Evolutionary conservation across 768 basidiomycete genomes (phyloP).

Genomic region (Pulveroboletus ravenelii): DNA sequence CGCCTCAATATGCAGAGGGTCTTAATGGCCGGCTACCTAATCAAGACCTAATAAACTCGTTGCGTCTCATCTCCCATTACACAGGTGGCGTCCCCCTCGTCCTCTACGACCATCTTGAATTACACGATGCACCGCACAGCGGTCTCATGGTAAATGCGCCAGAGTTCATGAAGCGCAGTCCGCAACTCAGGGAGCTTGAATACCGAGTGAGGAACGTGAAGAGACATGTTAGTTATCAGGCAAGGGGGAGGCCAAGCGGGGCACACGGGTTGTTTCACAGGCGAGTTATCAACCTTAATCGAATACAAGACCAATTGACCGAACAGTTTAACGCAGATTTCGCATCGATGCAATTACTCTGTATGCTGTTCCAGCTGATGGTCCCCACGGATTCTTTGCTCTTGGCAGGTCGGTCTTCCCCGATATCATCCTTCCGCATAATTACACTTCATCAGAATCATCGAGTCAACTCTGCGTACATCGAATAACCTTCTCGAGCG

Average conservation of each 20-base stretch:
- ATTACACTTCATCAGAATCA: slow-evolving; percentile 42
- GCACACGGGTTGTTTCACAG: slow-evolving; percentile 87
- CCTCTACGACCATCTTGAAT: slow-evolving; percentile 73
- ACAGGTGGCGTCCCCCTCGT: slow-evolving; percentile 74
- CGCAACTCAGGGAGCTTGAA: slow-evolving; percentile 46
- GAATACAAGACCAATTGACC: background rate
- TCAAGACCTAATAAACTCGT: slow-evolving; percentile 88
- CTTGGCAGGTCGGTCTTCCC: slow-evolving; percentile 66
- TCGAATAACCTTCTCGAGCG: slow-evolving; percentile 94
- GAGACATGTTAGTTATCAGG: slow-evolving; percentile 70
- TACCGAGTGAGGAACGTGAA: slow-evolving; percentile 62
- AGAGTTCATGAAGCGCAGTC: slow-evolving; percentile 35
- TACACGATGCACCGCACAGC: slow-evolving; percentile 35
- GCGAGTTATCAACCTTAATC: slow-evolving; percentile 38
- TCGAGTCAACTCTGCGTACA: slow-evolving; percentile 86
- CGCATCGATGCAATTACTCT: slow-evolving; percentile 93
- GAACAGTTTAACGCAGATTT: slow-evolving; percentile 47
- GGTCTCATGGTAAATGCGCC: slow-evolving; percentile 44
- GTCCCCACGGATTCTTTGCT: slow-evolving; percentile 94
- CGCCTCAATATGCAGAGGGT: slow-evolving; percentile 58
- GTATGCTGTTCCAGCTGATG: slow-evolving; percentile 79
- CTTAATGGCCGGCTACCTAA: slow-evolving; percentile 93
- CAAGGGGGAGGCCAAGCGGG: slow-evolving; percentile 76
- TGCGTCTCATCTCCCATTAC: slow-evolving; percentile 63
- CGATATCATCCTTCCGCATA: background rate